These are phyloP conservation scores for Claviceps humidiphila DNA, from an alignment of 2,329 filamentous ascomycete species.

Conservation along the genomic window DNA sequence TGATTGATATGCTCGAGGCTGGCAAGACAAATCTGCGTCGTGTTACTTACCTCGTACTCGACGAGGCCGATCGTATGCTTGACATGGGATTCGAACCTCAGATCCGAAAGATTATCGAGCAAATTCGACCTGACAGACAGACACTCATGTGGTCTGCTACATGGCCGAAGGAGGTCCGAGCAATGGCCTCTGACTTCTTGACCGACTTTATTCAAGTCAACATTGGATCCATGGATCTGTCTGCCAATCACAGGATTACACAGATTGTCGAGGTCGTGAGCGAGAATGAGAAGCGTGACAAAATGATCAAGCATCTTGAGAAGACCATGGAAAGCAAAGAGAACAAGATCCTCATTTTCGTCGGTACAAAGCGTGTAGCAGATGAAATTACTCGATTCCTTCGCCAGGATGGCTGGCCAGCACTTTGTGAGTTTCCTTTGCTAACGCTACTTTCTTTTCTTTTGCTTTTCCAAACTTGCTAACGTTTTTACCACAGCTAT, in stretches of 20 bases:
- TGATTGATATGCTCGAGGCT: conserved; percentile 97
- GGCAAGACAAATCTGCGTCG: conserved; percentile 96
- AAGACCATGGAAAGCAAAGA: conserved; percentile 93
- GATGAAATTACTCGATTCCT: conserved; percentile 97
- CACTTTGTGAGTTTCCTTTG: conserved; percentile 57
- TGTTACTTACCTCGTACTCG: conserved; percentile 94
- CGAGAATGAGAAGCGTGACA: conserved; percentile 94
- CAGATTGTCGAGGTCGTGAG: conserved; percentile 94
- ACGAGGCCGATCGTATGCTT: conserved; percentile 98
- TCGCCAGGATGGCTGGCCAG: conserved; percentile 95
- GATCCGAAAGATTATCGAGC: conserved; percentile 95
- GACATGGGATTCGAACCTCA: conserved; percentile 99
- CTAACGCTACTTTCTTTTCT: conserved; percentile 19
- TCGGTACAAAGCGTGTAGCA: conserved; percentile 83
- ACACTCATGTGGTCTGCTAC: conserved; percentile 99
- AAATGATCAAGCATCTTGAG: conserved; percentile 95
- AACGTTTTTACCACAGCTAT: conserved; percentile 50
- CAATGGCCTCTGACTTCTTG: conserved; percentile 80
- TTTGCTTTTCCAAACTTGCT: conserved; percentile 19
- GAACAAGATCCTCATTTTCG: conserved; percentile 95
- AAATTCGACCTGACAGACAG: conserved; percentile 96
- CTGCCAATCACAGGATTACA: conserved; percentile 94
- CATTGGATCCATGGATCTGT: conserved; percentile 89
- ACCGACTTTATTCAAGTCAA: conserved; percentile 98
- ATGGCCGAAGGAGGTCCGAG: conserved; percentile 96